phyloP scores from a whole-genome alignment of 495 filamentous ascomycete genomes.

The Penicillium tannophilum region DNA sequence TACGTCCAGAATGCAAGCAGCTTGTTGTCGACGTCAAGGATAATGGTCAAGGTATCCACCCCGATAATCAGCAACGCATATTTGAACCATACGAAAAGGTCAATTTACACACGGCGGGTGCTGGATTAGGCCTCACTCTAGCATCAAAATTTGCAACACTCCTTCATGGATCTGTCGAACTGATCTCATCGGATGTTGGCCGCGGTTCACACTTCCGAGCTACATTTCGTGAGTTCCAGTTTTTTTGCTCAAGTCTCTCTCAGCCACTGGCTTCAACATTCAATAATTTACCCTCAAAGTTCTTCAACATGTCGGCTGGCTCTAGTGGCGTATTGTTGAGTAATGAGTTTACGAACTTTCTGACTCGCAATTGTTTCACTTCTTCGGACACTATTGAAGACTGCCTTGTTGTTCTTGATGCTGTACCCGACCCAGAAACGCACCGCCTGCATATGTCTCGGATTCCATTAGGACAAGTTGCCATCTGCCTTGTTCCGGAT shows the following conservation, averaged over 20 bases:
- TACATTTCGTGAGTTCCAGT: slow-evolving; percentile 13
- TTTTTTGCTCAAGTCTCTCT: not conserved
- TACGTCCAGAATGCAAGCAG: slow-evolving; percentile 3
- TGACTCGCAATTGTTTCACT: not conserved
- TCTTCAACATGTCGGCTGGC: not conserved
- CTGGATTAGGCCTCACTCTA: slow-evolving; percentile 21
- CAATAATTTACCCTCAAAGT: not conserved
- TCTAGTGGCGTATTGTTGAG: not conserved
- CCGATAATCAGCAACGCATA: slow-evolving; percentile 16
- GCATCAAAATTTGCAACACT: slow-evolving; percentile 20
- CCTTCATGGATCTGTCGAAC: slow-evolving; percentile 12
- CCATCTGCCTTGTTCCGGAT: slow-evolving; percentile 17
- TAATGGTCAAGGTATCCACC: slow-evolving; percentile 16
- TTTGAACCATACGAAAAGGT: slow-evolving; percentile 23
- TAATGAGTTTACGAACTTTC: not conserved
- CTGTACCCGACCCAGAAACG: slow-evolving; percentile 3
- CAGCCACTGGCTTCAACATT: not conserved
- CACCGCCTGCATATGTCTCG: slow-evolving; percentile 7
- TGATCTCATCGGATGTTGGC: slow-evolving; percentile 17
- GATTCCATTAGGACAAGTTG: slow-evolving; percentile 11
- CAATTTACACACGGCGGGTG: slow-evolving; percentile 14
- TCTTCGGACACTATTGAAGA: not conserved
- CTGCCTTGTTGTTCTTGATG: slow-evolving; percentile 13
- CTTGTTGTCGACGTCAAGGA: slow-evolving; percentile 19
- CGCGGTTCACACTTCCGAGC: slow-evolving; percentile 22